These are phyloP conservation scores for Podila epicladia DNA, from an alignment of 192 early-diverging fungal genomes.

Conservation along the genomic window DNA sequence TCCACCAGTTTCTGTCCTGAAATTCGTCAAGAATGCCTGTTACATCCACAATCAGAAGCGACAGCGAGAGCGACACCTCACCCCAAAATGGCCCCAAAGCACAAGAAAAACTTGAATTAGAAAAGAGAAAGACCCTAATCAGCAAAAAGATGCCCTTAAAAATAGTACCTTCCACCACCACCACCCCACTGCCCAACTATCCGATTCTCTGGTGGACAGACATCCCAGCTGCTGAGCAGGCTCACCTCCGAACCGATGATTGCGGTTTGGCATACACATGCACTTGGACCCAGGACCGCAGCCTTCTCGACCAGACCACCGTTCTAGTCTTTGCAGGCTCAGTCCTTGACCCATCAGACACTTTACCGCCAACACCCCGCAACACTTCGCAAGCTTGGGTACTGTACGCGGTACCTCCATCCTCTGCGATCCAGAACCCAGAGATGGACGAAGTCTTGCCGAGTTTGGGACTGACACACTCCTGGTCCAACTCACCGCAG, in stretches of 20 bases:
- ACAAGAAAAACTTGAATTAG: neutral
- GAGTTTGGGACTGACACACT: neutral
- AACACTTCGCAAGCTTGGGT: constrained; percentile 15
- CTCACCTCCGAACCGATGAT: neutral
- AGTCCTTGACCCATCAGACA: neutral
- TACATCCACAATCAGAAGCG: neutral
- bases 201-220: constrained; percentile 31
- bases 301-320: neutral
- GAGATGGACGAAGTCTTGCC: neutral
- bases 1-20: neutral
- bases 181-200: neutral
- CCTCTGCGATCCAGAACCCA: neutral
- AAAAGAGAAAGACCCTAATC: neutral
- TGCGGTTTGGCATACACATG: constrained; percentile 21
- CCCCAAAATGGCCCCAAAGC: neutral
- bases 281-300: constrained; percentile 9
- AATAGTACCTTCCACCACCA: neutral
- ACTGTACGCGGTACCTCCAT: constrained; percentile 1
- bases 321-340: constrained; percentile 11
- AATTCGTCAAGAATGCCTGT: neutral
- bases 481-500: neutral
- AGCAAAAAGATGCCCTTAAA: constrained; percentile 18
- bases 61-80: neutral
- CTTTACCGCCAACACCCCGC: neutral
- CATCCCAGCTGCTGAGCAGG: neutral